Evolutionary conservation across 306 rosid genomes (phyloP).

Genomic region (Elaeagnus macrophylla): DNA sequence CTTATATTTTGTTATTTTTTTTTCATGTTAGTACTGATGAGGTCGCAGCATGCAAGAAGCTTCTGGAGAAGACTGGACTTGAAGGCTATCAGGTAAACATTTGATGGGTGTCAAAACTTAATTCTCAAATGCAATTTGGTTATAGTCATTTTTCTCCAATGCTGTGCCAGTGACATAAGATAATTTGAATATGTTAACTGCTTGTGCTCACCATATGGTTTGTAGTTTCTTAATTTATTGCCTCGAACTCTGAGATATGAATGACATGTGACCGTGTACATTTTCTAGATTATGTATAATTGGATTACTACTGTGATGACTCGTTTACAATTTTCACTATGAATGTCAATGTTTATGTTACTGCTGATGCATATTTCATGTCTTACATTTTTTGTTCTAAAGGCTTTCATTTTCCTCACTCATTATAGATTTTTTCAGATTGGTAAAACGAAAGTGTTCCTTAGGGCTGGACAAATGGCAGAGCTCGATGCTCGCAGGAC

Average conservation of each 20-base stretch:
- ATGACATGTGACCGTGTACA: too few species aligned
- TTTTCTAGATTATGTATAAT: too few species aligned
- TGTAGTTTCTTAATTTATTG: too few species aligned
- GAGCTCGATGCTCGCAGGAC: constrained; percentile 85
- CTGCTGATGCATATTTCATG: constrained; percentile 4
- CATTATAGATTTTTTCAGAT: constrained; percentile 56
- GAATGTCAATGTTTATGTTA: neutral
- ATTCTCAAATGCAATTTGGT: neutral
- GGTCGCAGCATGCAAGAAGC: constrained; percentile 72
- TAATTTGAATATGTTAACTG: too few species aligned
- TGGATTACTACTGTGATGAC: neutral
- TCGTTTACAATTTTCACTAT: neutral
- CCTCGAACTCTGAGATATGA: too few species aligned
- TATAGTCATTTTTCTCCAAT: too few species aligned
- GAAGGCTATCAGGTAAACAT: constrained; percentile 84
- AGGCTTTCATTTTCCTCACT: constrained; percentile 8
- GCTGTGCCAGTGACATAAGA: too few species aligned
- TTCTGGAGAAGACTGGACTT: constrained; percentile 77
- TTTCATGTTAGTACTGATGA: constrained; percentile 61
- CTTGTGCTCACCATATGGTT: too few species aligned
- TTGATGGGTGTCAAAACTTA: constrained; percentile 9
- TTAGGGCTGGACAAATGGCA: constrained; percentile 99
- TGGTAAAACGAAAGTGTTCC: constrained; percentile 94
- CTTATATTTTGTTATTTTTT: constrained; percentile 20
- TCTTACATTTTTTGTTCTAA: neutral